phyloP scores from a whole-genome alignment of 108 stramenopile species.

The Pseudonitzschia pungens region DNA sequence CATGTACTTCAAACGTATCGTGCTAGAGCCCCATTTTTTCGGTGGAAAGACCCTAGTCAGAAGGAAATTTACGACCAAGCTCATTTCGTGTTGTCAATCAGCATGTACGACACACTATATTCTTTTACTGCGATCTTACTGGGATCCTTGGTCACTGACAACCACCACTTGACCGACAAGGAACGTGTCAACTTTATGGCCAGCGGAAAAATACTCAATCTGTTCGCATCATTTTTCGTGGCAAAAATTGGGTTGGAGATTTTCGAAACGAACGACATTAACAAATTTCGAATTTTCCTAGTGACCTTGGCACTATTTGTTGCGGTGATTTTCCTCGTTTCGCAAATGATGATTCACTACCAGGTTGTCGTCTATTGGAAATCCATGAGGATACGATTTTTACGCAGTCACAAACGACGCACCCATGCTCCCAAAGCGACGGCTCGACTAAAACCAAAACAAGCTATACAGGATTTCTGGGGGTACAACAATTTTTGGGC shows the following conservation, averaged over 20 bases:
- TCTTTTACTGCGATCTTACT: conserved; percentile 39
- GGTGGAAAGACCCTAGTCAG: conserved; percentile 22
- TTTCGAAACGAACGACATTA: conserved; percentile 41
- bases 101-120: conserved; percentile 47
- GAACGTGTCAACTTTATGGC: conserved; percentile 51
- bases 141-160: conserved; percentile 46
- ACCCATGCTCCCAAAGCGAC: neutral
- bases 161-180: conserved; percentile 45
- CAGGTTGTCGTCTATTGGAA: conserved; percentile 8
- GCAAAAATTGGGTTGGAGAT: conserved; percentile 38
- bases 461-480: conserved; percentile 42
- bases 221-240: conserved; percentile 39
- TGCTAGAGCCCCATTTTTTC: conserved; percentile 36
- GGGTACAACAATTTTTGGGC: conserved; percentile 40
- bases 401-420: neutral
- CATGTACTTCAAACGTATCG: neutral
- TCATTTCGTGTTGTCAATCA: conserved; percentile 45
- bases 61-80: conserved; percentile 21
- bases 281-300: conserved; percentile 36
- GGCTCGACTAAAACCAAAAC: conserved; percentile 22
- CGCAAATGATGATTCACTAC: conserved; percentile 34
- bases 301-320: conserved; percentile 24
- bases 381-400: conserved; percentile 10
- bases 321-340: conserved; percentile 23
- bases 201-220: conserved; percentile 36